Conservation (phyloP, 306 rosid species). For the Prunus armeniaca region DNA sequence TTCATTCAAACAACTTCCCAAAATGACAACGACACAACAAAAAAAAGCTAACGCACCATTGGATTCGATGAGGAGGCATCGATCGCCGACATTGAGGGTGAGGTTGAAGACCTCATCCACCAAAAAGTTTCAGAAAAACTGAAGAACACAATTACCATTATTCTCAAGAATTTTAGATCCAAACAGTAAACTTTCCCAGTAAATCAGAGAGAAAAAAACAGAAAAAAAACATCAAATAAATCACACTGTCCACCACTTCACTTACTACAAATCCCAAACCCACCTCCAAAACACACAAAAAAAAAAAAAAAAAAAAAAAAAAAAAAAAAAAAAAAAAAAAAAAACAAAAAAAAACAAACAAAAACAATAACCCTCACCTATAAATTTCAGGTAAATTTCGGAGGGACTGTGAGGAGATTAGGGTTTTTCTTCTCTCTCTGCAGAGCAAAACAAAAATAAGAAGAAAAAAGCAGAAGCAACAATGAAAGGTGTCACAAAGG, state of each 20-base stretch:
- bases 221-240: too few species aligned
- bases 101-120: neutral
- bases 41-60: too few species aligned
- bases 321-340: neutral
- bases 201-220: neutral
- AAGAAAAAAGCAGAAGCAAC: neutral
- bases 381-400: neutral
- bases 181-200: neutral
- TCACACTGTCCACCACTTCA: neutral
- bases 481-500: constrained; percentile 59
- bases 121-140: neutral
- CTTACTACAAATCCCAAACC: neutral
- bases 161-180: constrained; percentile 4
- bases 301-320: too few species aligned
- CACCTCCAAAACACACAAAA: neutral
- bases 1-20: too few species aligned
- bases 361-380: constrained; percentile 28
- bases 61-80: too few species aligned
- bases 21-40: too few species aligned
- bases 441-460: neutral
- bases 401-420: neutral
- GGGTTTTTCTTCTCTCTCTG: neutral
- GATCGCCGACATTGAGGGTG: too few species aligned
- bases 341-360: neutral
- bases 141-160: neutral